Evolutionary conservation across 2,329 filamentous ascomycete genomes (phyloP).

Genomic region (Cryoendolithus antarcticus): DNA sequence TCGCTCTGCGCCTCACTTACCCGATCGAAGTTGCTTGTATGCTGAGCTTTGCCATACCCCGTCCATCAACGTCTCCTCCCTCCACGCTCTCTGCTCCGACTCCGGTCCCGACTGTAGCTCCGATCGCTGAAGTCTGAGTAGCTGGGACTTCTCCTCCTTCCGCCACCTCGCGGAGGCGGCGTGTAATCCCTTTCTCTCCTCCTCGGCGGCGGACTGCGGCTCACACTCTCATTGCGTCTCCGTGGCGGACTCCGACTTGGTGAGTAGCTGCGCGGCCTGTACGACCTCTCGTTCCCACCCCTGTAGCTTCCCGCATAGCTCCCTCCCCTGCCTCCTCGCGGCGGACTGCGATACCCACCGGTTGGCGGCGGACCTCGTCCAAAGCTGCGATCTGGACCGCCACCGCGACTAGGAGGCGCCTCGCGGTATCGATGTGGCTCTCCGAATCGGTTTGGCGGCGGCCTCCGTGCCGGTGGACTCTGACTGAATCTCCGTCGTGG

Average conservation of each 20-base stretch:
- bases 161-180: conserved; percentile 8
- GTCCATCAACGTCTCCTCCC: conserved; percentile 12
- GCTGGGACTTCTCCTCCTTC: conserved; percentile 22
- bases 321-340: conserved; percentile 10
- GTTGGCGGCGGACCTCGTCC: conserved; percentile 3
- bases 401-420: conserved; percentile 4
- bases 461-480: conserved; percentile 60
- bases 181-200: conserved; percentile 28
- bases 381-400: conserved; percentile 2
- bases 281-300: conserved; percentile 18
- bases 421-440: conserved; percentile 27
- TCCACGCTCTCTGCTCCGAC: conserved; percentile 14
- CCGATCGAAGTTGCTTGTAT: no score
- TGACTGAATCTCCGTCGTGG: conserved; percentile 72
- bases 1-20: no score
- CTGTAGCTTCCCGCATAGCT: conserved; percentile 17
- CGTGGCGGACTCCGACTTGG: conserved; percentile 10
- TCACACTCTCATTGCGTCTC: conserved; percentile 22
- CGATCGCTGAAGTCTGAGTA: conserved; percentile 15
- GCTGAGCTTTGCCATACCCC: no score
- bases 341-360: no score
- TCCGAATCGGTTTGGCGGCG: conserved; percentile 38
- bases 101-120: conserved; percentile 11
- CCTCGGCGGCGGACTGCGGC: conserved; percentile 8
- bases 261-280: conserved; percentile 15